Conservation (phyloP, 1,139 yeast species). For the Scheffersomyces titani region DNA sequence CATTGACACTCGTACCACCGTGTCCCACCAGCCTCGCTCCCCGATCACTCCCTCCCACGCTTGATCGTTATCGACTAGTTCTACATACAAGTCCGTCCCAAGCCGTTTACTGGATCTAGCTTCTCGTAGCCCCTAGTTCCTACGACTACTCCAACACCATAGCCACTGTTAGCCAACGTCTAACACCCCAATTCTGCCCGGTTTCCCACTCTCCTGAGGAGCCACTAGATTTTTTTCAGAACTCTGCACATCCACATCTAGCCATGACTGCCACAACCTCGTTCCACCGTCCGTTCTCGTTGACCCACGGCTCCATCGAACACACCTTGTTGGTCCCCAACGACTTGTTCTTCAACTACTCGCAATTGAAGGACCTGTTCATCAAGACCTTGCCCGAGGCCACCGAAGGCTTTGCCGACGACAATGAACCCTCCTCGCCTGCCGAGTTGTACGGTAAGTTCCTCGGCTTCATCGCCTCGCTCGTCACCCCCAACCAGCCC, state of each 20-base stretch:
- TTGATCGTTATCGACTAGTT: not conserved
- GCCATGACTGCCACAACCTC: constrained; percentile 18
- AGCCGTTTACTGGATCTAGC: not conserved
- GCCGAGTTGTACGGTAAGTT: constrained; percentile 85
- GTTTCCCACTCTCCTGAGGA: no score
- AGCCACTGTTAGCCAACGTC: no score
- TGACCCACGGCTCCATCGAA: constrained; percentile 85
- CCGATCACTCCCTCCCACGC: not conserved
- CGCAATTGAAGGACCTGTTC: constrained; percentile 88
- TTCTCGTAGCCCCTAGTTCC: not conserved
- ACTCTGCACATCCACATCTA: constrained; percentile 1
- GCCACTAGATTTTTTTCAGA: no score
- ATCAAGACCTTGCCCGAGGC: constrained; percentile 73
- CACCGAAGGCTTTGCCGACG: constrained; percentile 83
- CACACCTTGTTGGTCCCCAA: constrained; percentile 88
- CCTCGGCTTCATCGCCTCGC: constrained; percentile 72
- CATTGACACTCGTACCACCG: not conserved
- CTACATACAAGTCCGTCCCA: not conserved
- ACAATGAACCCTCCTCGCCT: constrained; percentile 86
- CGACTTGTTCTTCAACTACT: constrained; percentile 72
- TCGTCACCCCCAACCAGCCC: constrained; percentile 44
- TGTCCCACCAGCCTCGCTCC: not conserved
- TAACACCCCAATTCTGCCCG: no score
- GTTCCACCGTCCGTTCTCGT: constrained; percentile 65
- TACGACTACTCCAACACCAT: not conserved